Base-by-base conservation (phyloP, 202 grass and related monocot genomes). In the Eragrostis tef region DNA sequence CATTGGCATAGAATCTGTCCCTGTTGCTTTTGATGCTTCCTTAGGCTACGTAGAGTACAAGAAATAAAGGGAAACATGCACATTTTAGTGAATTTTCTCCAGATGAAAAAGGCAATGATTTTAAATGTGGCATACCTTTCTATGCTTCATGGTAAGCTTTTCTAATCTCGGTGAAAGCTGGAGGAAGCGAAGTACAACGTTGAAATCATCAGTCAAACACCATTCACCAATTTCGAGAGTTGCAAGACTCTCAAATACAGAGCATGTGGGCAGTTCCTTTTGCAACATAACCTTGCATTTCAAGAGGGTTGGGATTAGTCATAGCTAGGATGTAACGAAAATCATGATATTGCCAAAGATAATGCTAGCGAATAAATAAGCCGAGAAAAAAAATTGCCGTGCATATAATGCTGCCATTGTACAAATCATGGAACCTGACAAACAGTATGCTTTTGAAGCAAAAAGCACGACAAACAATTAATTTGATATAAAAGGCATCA, bases 221-320 rank as follows among this genome's bases (percentile, higher is more conserved):
- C 71, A 86, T 1, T 46, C n/a, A 5, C 87, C 77, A 42, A 83
- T 75, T 64, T 86, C 58, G 62, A 79, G 66, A 61, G 19, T 78
- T 67, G 12, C 50, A 31, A 89, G 71, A 39, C 14, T 73, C 7
- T 71, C 31, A 77, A 89, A 78, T 11, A 67, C 34, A 50, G 50
- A 77, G 54, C 83, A 89, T 73, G 46, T 24, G 41, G 15, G 66
- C 56, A 83, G 69, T n/a, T 86, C 78, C 68, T 72, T 89, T 61
- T 86, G 78, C 71, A 89, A 52, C 76, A 86, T 72, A 82, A 58
- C 64, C 78, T 89, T 81, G 79, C 39, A 65, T 82, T 77, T 78
- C 44, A 41, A 64, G 52, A 63, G 64, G 67, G 6, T 39, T 39
- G 1, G 34, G 34, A 39, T 39, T 39, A 39, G 54, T 17, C 19